Evolutionary conservation across 768 basidiomycete species (phyloP).

Genomic region (Pisolithus sp.): DNA sequence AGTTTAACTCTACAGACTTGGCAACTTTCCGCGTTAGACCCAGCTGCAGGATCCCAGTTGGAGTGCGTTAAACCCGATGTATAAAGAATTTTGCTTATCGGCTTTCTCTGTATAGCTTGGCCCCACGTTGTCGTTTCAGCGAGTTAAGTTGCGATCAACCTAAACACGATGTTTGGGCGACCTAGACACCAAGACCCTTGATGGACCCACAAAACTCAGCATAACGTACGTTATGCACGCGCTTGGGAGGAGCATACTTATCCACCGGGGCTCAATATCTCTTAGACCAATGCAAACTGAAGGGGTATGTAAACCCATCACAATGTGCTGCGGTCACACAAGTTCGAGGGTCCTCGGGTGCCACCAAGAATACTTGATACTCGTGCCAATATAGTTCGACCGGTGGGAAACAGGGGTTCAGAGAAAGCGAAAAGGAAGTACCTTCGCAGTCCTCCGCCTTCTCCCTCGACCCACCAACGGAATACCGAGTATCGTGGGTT

Average conservation of each 20-base stretch:
- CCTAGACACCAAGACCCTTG: background rate
- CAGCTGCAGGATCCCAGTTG: background rate
- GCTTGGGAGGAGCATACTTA: background rate
- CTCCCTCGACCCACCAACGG: background rate
- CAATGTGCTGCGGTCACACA: no score
- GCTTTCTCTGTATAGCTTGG: no score
- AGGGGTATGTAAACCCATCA: no score
- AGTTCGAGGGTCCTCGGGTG: no score
- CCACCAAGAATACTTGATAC: no score
- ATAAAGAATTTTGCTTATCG: no score
- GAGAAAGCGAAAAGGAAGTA: background rate
- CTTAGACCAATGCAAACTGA: no score
- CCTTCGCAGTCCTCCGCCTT: background rate
- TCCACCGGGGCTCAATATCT: background rate
- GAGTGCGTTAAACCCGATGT: background rate
- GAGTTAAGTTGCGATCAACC: background rate
- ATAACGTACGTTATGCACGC: background rate
- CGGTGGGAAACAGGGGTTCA: background rate
- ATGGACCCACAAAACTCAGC: background rate
- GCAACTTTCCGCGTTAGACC: no score
- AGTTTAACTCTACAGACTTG: background rate
- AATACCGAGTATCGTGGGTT: no score
- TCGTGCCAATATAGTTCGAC: no score
- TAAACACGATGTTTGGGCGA: background rate
- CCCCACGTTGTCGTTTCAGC: no score